phyloP scores from a whole-genome alignment of 306 rosid species.

The Acacia crassicarpa region DNA sequence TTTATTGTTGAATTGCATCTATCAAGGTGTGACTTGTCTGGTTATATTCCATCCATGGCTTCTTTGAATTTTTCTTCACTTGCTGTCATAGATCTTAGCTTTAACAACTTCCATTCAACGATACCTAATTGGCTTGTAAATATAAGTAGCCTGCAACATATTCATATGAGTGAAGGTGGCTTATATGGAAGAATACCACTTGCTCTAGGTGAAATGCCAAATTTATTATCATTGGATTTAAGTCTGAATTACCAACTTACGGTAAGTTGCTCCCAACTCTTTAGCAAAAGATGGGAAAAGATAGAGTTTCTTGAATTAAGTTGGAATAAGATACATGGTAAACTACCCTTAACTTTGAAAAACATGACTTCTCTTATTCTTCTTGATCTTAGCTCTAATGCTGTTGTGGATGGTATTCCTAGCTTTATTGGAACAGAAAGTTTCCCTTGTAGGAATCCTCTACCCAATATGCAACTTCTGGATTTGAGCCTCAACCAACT shows the following conservation, averaged over 20 bases:
- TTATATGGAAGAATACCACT: not conserved
- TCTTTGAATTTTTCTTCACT: slow-evolving; percentile 46
- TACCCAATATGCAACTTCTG: slow-evolving; percentile 24
- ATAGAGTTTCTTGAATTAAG: slow-evolving; percentile 28
- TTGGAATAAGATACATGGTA: slow-evolving; percentile 30
- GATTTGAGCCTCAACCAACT: slow-evolving; percentile 25
- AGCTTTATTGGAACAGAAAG: slow-evolving; percentile 33
- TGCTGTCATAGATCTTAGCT: slow-evolving; percentile 32
- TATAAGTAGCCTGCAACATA: not conserved
- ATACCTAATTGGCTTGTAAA: slow-evolving; percentile 48
- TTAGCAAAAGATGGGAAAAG: slow-evolving; percentile 38
- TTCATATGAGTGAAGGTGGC: not conserved
- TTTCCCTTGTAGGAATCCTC: slow-evolving; percentile 18
- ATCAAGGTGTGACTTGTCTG: slow-evolving; percentile 12
- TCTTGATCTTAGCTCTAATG: slow-evolving; percentile 23
- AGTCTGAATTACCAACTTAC: slow-evolving; percentile 10
- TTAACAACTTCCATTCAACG: slow-evolving; percentile 25
- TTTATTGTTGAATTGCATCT: slow-evolving; percentile 41
- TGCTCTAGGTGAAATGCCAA: slow-evolving; percentile 27
- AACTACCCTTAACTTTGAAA: slow-evolving; percentile 43
- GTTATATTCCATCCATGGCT: slow-evolving; percentile 24
- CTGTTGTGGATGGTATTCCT: slow-evolving; percentile 38
- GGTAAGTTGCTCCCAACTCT: slow-evolving; percentile 42
- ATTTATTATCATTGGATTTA: slow-evolving; percentile 28
- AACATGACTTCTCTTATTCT: slow-evolving; percentile 44